Conservation (phyloP, 73 alveolate species). For the Tetrahymena malaccensis region DNA sequence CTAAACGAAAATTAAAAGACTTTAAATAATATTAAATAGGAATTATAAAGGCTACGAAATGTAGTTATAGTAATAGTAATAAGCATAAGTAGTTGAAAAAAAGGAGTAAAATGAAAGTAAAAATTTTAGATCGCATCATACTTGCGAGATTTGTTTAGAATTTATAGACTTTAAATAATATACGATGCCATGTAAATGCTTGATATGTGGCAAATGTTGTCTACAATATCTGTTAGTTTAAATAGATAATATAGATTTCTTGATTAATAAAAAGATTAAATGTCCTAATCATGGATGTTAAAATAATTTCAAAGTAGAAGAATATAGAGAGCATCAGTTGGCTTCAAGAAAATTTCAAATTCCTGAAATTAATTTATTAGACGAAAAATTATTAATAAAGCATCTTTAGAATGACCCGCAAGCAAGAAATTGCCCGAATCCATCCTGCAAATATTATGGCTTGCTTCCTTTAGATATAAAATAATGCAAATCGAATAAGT, state of each 20-base stretch:
- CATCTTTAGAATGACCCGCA: neutral
- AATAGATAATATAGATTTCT: neutral
- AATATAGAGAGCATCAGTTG: neutral
- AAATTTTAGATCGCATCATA: neutral
- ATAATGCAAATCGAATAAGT: neutral
- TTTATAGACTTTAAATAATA: neutral
- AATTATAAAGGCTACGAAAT: neutral
- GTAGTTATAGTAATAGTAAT: neutral
- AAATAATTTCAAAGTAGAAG: neutral
- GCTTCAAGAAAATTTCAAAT: neutral
- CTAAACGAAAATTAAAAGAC: neutral
- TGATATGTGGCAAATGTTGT: neutral
- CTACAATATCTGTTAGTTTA: neutral
- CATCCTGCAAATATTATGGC: neutral
- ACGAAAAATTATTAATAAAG: neutral
- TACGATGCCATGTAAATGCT: neutral
- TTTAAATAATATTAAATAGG: neutral
- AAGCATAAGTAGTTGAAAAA: neutral
- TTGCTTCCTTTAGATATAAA: neutral
- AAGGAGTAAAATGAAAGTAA: neutral
- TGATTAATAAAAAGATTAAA: neutral
- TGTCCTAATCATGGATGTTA: neutral
- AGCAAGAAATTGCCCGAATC: neutral
- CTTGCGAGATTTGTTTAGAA: neutral
- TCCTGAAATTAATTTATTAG: neutral